Percentiles rank a stretch among this genome's conserved stretches.
Evolutionary conservation across 2,329 filamentous ascomycete genomes (phyloP).

Genomic region (Nothomitra cinnamomea): DNA sequence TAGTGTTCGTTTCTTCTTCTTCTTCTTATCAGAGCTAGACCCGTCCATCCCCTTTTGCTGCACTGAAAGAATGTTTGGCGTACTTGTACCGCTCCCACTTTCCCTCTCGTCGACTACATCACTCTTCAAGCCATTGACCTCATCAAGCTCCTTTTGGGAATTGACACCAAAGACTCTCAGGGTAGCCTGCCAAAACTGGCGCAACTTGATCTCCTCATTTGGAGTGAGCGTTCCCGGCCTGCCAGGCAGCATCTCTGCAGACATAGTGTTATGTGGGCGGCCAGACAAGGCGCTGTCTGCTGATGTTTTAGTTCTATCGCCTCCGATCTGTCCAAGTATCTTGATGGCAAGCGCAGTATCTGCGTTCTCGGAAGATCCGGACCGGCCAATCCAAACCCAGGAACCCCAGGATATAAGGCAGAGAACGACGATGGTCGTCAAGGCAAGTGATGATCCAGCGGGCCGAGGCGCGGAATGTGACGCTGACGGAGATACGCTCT

Average conservation of each 20-base stretch:
- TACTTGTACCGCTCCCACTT: slow-evolving; percentile 9
- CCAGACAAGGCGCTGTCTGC: not conserved
- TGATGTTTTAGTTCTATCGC: not conserved
- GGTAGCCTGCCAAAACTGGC: slow-evolving; percentile 66
- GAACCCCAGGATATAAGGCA: not conserved
- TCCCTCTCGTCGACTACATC: slow-evolving; percentile 8
- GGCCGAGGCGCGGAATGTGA: too few relatives aligned
- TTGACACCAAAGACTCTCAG: slow-evolving; percentile 58
- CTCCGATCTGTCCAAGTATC: too few relatives aligned
- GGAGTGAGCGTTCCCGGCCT: slow-evolving; percentile 74
- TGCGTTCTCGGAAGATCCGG: too few relatives aligned
- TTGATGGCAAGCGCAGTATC: too few relatives aligned
- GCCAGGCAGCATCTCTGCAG: slow-evolving; percentile 38
- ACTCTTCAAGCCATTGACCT: not conserved
- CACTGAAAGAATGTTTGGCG: not conserved
- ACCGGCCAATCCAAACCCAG: too few relatives aligned
- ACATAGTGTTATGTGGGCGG: slow-evolving; percentile 16
- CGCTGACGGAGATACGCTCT: too few relatives aligned
- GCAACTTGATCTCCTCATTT: slow-evolving; percentile 76
- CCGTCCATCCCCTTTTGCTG: not conserved
- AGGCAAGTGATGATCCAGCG: not conserved
- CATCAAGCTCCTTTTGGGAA: slow-evolving; percentile 12
- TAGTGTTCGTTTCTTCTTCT: slow-evolving; percentile 57
- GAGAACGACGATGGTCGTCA: not conserved
- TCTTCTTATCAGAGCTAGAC: slow-evolving; percentile 39